phyloP scores from a whole-genome alignment of 75 land plant species.

The Chamaecyparis obtusa region DNA sequence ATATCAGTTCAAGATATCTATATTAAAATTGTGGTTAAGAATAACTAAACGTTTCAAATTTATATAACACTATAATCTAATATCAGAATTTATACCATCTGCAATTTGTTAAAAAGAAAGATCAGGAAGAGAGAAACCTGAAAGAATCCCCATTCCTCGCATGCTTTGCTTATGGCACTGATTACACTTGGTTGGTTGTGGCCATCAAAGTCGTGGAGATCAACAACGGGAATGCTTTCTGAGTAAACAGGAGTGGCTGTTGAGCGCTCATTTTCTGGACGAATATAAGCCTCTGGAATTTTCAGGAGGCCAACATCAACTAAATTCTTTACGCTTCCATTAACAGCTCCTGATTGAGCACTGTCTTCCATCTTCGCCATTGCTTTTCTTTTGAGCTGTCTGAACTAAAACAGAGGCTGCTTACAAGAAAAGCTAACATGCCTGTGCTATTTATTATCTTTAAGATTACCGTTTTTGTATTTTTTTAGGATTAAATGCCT shows the following conservation, averaged over 20 bases:
- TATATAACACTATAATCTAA: no score
- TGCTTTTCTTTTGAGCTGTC: neutral
- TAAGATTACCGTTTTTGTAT: no score
- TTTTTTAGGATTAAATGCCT: no score
- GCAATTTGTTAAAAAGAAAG: neutral
- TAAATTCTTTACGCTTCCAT: neutral
- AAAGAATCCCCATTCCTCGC: neutral
- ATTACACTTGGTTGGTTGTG: constrained; percentile 15
- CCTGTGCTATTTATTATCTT: no score
- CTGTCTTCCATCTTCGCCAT: neutral
- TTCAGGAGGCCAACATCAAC: neutral
- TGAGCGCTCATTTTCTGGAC: neutral
- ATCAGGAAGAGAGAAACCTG: neutral
- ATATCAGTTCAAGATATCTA: no score
- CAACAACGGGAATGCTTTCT: constrained; percentile 44
- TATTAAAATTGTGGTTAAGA: no score
- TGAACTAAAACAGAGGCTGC: neutral
- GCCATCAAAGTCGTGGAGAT: constrained; percentile 45
- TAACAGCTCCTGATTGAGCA: neutral
- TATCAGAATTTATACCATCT: no score
- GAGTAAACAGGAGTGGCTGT: neutral
- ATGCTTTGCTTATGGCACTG: neutral
- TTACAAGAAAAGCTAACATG: neutral
- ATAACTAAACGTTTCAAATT: no score
- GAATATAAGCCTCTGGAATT: neutral